Base-by-base conservation (phyloP, 2,329 filamentous ascomycete genomes). In the Amauroascus verrucosus region DNA sequence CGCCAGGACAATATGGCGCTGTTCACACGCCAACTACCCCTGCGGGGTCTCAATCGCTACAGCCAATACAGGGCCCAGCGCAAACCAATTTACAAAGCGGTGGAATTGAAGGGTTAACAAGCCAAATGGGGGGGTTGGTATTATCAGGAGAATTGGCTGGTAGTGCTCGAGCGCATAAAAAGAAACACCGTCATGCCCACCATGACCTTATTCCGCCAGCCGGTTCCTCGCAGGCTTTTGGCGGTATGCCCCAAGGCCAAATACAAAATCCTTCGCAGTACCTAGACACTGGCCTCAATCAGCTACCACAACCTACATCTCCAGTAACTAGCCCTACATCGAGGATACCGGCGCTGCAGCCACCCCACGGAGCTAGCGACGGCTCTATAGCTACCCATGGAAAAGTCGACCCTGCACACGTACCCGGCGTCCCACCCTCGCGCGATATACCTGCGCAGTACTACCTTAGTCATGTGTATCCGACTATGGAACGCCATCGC, bases 131-230 rank as follows among this genome's bases (percentile, higher is more conserved):
- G 18, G 72, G 70, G 1, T 60, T 77, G 78, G 83, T 77, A 38
- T 73, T 95, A 60, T 81, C 77, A 32, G 69, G 65, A 54, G 76
- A 79, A 47, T 73, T 74, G 1, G 59, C 48, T 53, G 60, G 64
- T 54, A 65, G 63, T 51, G 60, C 66, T 48, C 72, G 82, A 67
- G 60, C 68, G 35, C 70, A 73, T 48, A 85, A 90, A 77, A 97
- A 95, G 81, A 96, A 95, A 78, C 86, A 96, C 67, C 82, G 88
- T 56, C 91, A 97, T 71, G 91, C 90, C 58, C 86, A 95, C 69
- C 91, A 97, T 69, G 84, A 82, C 37, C 81, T 97, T 51, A 88
- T 91, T 59, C 81, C 86, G 20, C 77, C 83, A 11, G 76, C 76
- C 4, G 81, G 82, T 48, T 82, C 81, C 32, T 81, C 83, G 5